Percentiles rank a stretch among this genome's conserved stretches.
Evolutionary conservation across 805 yeast species (phyloP).

Genomic region (Maudiozyma bulderi): DNA sequence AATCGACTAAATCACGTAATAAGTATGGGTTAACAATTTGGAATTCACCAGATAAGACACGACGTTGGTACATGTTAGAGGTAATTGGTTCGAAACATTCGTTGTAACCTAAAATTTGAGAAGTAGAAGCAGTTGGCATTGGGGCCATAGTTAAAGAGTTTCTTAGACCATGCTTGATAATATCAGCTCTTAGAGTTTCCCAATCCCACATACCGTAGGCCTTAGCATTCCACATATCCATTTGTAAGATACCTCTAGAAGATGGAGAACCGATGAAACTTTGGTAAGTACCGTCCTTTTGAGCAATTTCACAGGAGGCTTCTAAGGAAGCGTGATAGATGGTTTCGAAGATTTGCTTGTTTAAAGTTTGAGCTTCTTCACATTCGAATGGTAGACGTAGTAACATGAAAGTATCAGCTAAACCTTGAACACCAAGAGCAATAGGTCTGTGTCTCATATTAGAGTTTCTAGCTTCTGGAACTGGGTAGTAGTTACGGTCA

Average conservation of each 20-base stretch:
- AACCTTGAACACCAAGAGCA: conserved; percentile 97
- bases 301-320: conserved; percentile 75
- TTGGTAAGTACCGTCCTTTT: conserved; percentile 56
- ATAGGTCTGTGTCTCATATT: conserved; percentile 83
- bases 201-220: conserved; percentile 85
- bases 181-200: conserved; percentile 54
- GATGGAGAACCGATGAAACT: conserved; percentile 82
- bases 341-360: conserved; percentile 85
- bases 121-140: conserved; percentile 98
- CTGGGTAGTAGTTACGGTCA: conserved; percentile 80
- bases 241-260: conserved; percentile 75
- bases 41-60: conserved; percentile 89
- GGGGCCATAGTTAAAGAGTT: conserved; percentile 87
- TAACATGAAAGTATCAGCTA: conserved; percentile 79
- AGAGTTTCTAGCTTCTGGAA: conserved; percentile 61
- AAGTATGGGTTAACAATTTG: conserved; percentile 86
- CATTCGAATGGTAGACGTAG: conserved; percentile 84
- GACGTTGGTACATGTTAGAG: conserved; percentile 80
- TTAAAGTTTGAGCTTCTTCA: conserved; percentile 61
- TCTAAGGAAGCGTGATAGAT: conserved; percentile 91
- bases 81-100: conserved; percentile 97
- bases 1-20: conserved; percentile 67
- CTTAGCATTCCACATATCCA: conserved; percentile 73
- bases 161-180: conserved; percentile 60
- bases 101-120: conserved; percentile 86